Base-by-base conservation (phyloP, 1,284 basidiomycete genomes). In the Microbotryum violaceum region DNA sequence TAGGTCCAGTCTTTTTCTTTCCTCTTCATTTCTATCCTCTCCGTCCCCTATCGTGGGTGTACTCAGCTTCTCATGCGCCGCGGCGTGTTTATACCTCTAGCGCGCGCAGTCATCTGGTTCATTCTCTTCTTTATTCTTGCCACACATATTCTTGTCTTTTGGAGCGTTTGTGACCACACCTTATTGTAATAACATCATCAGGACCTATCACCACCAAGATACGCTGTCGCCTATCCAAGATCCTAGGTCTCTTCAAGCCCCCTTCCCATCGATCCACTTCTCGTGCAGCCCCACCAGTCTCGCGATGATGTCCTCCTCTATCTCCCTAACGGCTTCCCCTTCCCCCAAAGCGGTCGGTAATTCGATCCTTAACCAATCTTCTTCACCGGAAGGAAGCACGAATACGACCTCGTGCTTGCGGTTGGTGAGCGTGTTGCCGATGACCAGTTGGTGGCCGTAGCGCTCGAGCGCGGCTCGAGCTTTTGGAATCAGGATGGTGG, bases 381-480 rank as follows among this genome's bases (percentile, higher is more conserved):
- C 37, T 42, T 42, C 14, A 42, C 37, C 37, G 16, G 37, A 42
- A 42, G 37, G 37, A 42, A 18, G 37, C 37, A 98, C 87, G 72
- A 98, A 89, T 4, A 94, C 88, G 58, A 98, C 93, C 74, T 93
- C 88, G 70, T 82, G 82, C 76, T 98, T 98, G 58, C 94, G 83
- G 53, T 83, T 80, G 71, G 93, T 83, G 16, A 98, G 83, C 64
- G 94, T 87, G 75, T 98, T 98, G 29, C 90, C 94, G 69, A 98
- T 91, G 54, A 98, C 96, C 29, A 97, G 85, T 75, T 97, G 93
- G 75, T 98, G 94, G 0, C 93, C 92, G 74, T 98, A 98, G 25
- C 92, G 83, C 65, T 91, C 85, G 31, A 98, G 82, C 3, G 94
- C 90, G 3, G 81, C 83, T 29, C 85, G 82, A 0, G 94, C 88